Evolutionary conservation across 352 stramenopile species (phyloP).

Genomic region (Globisporangium abappressorium): DNA sequence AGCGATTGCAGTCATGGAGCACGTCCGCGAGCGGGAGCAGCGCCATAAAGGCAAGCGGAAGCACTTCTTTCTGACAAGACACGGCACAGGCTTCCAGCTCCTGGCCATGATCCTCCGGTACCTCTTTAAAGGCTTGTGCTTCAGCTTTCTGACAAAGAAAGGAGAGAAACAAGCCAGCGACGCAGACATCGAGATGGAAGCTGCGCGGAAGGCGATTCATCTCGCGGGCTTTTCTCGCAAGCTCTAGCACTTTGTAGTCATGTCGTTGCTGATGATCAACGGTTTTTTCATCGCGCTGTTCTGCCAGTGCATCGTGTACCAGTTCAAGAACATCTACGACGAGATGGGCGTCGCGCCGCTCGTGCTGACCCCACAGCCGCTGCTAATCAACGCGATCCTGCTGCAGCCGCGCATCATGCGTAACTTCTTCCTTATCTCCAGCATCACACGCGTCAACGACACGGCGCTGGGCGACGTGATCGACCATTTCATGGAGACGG

Average conservation of each 20-base stretch:
- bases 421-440: constrained; percentile 15
- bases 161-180: background rate
- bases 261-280: constrained; percentile 14
- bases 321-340: constrained; percentile 9
- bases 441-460: constrained; percentile 17
- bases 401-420: constrained; percentile 17
- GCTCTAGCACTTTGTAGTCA: constrained; percentile 12
- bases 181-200: background rate
- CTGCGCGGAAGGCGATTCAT: background rate
- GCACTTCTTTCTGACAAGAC: background rate
- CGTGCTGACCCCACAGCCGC: background rate
- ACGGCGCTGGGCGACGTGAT: constrained; percentile 16
- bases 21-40: constrained; percentile 13
- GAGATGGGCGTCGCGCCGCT: background rate
- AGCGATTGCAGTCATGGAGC: constrained; percentile 26
- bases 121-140: background rate
- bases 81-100: constrained; percentile 33
- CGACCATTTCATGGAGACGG: constrained; percentile 18
- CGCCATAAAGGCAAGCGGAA: constrained; percentile 3
- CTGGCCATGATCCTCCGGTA: constrained; percentile 13
- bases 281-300: constrained; percentile 17
- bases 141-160: background rate
- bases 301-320: constrained; percentile 14
- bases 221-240: constrained; percentile 5
- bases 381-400: constrained; percentile 16